phyloP scores from a whole-genome alignment of 2,329 filamentous ascomycete species.

The Clonostachys byssicola region DNA sequence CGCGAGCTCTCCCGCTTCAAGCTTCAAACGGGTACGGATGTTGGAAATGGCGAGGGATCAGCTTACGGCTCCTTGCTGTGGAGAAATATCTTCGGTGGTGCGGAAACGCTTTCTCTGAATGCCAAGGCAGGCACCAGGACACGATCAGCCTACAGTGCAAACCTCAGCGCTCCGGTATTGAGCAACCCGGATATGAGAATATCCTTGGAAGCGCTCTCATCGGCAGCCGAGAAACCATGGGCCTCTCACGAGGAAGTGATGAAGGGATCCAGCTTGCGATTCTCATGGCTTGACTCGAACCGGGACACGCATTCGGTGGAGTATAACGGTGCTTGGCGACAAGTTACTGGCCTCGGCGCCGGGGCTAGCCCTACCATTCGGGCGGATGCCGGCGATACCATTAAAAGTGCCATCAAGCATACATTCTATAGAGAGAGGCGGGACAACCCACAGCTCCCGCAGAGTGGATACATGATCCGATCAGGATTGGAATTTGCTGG shows the following conservation, averaged over 20 bases:
- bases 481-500: conserved; percentile 82
- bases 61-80: conserved; percentile 84
- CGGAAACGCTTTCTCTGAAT: conserved; percentile 83
- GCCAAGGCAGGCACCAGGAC: conserved; percentile 88
- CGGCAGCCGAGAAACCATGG: conserved; percentile 85
- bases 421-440: conserved; percentile 76
- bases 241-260: conserved; percentile 90
- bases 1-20: conserved; percentile 79
- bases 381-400: conserved; percentile 80
- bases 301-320: conserved; percentile 73
- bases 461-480: conserved; percentile 76
- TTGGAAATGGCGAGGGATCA: conserved; percentile 90
- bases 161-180: conserved; percentile 76
- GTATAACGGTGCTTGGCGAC: conserved; percentile 82
- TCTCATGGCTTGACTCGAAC: conserved; percentile 65
- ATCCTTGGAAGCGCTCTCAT: conserved; percentile 76
- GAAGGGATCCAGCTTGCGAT: conserved; percentile 70
- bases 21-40: conserved; percentile 90
- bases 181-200: conserved; percentile 79
- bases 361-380: conserved; percentile 79
- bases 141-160: conserved; percentile 83
- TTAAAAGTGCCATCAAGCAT: conserved; percentile 85
- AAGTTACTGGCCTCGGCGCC: conserved; percentile 73
- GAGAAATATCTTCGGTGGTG: conserved; percentile 92
- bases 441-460: conserved; percentile 81